Base-by-base conservation (phyloP, 176 grass and related monocot genomes). In the Avena atlantica region DNA sequence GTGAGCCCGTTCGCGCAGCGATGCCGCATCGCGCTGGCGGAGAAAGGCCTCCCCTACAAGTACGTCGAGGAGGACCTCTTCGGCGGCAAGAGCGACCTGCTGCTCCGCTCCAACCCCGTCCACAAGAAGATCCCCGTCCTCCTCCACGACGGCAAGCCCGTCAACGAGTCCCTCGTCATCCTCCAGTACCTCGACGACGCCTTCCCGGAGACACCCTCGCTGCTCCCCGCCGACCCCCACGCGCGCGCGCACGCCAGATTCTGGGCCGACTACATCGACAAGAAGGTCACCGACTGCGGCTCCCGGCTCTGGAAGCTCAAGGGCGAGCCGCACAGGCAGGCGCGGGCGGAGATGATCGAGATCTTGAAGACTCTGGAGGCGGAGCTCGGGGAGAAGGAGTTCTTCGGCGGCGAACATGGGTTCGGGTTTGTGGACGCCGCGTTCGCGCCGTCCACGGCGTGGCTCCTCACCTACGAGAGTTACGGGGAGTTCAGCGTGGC, bases 91-190 rank as follows among this genome's bases (percentile, higher is more conserved):
- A 90, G 95, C 83, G 86, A 91, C 20, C 87, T 93, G 12, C 81
- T 95, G 58, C 79, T 95, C 8, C 79, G 71, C 5, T 81, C 91
- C 81, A 97, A 97, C 77, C 95, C 95, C 0, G 11, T 97, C 4
- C 85, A 97, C 83, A 93, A 94, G 92, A 97, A 97, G 86, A 77
- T 97, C 48, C 94, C 94, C 0, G 90, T 97, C 3, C 87, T 97
- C 9, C 53, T 97, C 87, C 92, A 97, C 84, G 62, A 20, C 73
- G 92, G 88, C 79, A 81, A 60, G 27, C 58, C 85, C 59, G 12
- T 93, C 25, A 90, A 79, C 85, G 94, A 96, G 79, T 96, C 94
- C 4, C 79, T 90, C 85, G 0, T 84, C 85, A 93, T 96, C 83
- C 2, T 93, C 15, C 44, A 88, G 1, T 96, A 93, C 83, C 20